Base-by-base conservation (phyloP, 2,329 filamentous ascomycete genomes). In the Dendrostoma leiphaemia region DNA sequence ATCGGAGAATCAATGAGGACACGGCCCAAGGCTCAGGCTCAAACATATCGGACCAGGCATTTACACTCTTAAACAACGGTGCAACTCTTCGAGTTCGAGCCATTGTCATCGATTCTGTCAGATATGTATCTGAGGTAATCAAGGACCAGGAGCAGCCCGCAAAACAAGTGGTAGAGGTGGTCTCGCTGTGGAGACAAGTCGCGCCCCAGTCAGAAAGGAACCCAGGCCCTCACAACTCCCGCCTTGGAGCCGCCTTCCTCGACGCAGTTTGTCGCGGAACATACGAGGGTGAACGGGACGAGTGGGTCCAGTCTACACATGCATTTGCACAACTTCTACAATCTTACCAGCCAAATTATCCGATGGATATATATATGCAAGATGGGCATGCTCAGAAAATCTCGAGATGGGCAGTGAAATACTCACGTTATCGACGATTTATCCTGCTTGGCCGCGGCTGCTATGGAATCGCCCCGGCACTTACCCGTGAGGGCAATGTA, bases 351-450 rank as follows among this genome's bases (percentile, higher is more conserved):
- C 38, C 38, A 26, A 21, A 17, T 5, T 10, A 7, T 15, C 50
- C 34, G 7, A 29, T 26, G 12, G 38, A 26, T 34, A 3, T 10
- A 4, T 24, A n/a, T 17, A 41, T 15, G 13, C 23, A 26, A 8
- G 21, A 41, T 15, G 2, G 38, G 21, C 3, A n/a, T 26, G 38
- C 38, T 13, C 21, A n/a, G 19, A 13, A 6, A 3, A 15, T 41
- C 21, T 9, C 21, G 26, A 8, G 6, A 26, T 2, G 15, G 2
- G 13, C 12, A 2, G 1, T 6, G 8, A 0, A 13, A 7, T 0
- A 0, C 9, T 6, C 35, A 3, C 2, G 3, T 3, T 3, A 32
- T 5, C 7, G 26, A 44, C 28, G 45, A n/a, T 17, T 49, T 37
- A 4, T 44, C n/a, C n/a, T n/a, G n/a, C n/a, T n/a, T n/a, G n/a